phyloP scores from a whole-genome alignment of 257 asterid genomes.

The Solanum peruvianum region DNA sequence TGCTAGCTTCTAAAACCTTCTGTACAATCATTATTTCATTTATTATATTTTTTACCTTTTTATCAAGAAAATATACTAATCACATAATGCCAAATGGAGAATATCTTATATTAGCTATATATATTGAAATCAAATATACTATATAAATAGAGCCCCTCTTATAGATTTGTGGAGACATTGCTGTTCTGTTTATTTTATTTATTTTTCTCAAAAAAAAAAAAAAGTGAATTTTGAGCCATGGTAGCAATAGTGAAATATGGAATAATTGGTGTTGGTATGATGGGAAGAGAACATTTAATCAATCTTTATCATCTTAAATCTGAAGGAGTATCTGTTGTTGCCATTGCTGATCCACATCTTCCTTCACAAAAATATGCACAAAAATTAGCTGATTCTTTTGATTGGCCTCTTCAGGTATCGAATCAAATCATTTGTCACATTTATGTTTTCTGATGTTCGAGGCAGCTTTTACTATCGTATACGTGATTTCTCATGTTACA shows the following conservation, averaged over 20 bases:
- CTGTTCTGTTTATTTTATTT: not conserved
- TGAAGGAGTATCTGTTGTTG: conserved; percentile 65
- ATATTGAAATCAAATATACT: not conserved
- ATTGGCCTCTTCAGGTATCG: conserved; percentile 54
- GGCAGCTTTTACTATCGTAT: not conserved
- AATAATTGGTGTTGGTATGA: conserved; percentile 94
- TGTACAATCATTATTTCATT: not conserved
- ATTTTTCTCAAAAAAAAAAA: not conserved
- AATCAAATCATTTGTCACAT: not conserved
- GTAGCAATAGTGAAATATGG: conserved; percentile 42
- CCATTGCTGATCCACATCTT: conserved; percentile 80
- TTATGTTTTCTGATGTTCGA: not conserved
- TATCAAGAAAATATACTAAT: not conserved
- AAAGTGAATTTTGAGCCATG: not conserved
- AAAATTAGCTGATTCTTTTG: conserved; percentile 40
- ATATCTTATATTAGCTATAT: not conserved
- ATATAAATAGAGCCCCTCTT: not conserved
- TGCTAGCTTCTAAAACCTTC: not conserved
- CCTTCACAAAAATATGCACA: conserved; percentile 61
- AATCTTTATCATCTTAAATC: conserved; percentile 58
- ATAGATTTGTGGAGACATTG: not conserved
- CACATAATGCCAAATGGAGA: not conserved
- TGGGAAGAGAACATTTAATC: conserved; percentile 93
- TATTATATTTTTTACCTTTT: not conserved
- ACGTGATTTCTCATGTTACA: not conserved